Evolutionary conservation across 2,329 filamentous ascomycete genomes (phyloP), one percentile per base, ranked within the genome.

Genomic region (Xylaria sp.): DNA sequence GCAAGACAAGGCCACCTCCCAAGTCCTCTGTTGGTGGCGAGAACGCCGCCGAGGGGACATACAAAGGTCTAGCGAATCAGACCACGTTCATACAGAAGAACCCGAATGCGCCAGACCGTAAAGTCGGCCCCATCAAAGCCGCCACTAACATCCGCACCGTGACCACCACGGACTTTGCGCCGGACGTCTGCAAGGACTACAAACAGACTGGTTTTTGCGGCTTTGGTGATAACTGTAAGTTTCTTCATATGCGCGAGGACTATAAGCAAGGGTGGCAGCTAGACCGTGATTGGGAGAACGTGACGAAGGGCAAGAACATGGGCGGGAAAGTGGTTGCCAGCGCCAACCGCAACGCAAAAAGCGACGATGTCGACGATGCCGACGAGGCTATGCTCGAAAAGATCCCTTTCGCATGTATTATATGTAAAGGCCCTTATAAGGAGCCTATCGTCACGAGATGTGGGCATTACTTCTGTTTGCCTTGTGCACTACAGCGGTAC

Each of bases 101-200:
- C 69, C 88, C 91, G 17, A 85, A 96, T 73, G 88, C 90, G 7
- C 86, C 88, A 2, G 80, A 78, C 27, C 84, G 87, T 65, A 83
- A 85, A 35, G 89, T 97, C 29, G 95, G 95, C 0, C 95, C 95
- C 0, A 84, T 96, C 64, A 97, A 97, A 76, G 90, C 91, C 1
- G 85, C 94, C 0, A 91, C 91, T 1, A 98, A 98, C 71, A 89
- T 99, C 58, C 88, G 95, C 53, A 96, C 91, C 1, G 90, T 96
- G 66, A 98, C 93, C 0, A 85, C 94, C 6, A 96, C 88, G 31
- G 95, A 99, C 73, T 98, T 92, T 73, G 90, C 91, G 0, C 92
- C 94, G 0, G 94, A 98, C 68, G 91, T 96, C 0, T 99, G 95
- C 78, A 98, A 98, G 75, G 95, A 98, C 73, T 95, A 92, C 77